Conservation (phyloP, 208 protist species). For the Trypanosoma avium region DNA sequence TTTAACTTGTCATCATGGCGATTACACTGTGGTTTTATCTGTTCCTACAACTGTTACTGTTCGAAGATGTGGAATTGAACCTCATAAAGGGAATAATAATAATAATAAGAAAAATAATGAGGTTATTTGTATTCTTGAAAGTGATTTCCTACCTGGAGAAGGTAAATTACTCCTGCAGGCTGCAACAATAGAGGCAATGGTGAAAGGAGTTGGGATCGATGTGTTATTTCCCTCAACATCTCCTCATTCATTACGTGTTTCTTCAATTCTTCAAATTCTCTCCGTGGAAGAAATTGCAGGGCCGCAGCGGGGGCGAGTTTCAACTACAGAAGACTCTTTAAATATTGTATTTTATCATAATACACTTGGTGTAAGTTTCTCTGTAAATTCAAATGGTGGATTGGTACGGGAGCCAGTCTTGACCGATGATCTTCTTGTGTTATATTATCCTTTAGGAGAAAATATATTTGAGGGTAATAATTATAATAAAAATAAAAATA, state of each 20-base stretch:
- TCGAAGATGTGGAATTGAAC: background rate
- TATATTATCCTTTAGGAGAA: conserved; percentile 63
- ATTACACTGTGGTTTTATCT: conserved; percentile 4
- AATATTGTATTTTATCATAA: conserved; percentile 46
- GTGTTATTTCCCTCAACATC: background rate
- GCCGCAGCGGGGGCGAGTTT: too few species aligned
- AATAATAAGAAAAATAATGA: background rate
- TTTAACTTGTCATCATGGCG: conserved; percentile 12
- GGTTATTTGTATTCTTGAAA: conserved; percentile 4
- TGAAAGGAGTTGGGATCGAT: conserved; percentile 11
- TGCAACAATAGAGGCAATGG: conserved; percentile 2
- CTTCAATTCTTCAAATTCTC: conserved; percentile 8
- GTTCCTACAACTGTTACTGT: background rate
- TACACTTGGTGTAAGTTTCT: conserved; percentile 48
- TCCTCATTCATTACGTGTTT: background rate
- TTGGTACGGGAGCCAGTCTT: conserved; percentile 51
- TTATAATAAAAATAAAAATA: background rate
- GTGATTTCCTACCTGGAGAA: conserved; percentile 5
- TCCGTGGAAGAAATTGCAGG: background rate
- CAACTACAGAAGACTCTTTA: conserved; percentile 17
- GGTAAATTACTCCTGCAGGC: background rate
- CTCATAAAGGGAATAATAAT: background rate
- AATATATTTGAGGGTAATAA: background rate
- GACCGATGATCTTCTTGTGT: conserved; percentile 35
- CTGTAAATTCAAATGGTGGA: conserved; percentile 33